Conservation (phyloP, 176 grass and related monocot species). For the Ananas comosus region DNA sequence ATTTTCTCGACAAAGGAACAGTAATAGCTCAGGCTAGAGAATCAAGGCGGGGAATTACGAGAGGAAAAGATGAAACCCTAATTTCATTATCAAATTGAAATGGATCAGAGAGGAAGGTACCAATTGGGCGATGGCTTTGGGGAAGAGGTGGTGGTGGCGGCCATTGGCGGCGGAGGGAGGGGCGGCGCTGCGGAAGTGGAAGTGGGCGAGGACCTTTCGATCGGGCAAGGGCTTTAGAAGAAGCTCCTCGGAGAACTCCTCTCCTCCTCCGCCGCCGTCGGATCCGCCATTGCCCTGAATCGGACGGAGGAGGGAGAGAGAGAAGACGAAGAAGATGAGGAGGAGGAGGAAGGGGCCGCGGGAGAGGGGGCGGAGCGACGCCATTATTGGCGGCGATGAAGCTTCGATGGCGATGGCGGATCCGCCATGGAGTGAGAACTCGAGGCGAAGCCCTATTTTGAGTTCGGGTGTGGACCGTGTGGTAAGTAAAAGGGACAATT, state of each 20-base stretch:
- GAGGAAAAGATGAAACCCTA: not conserved
- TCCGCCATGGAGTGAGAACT: not conserved
- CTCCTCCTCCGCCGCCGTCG: conserved; percentile 6
- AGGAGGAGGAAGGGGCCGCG: conserved; percentile 13
- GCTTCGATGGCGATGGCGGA: not conserved
- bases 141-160: conserved; percentile 67
- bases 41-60: not conserved
- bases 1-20: not conserved
- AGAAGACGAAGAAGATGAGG: conserved; percentile 6
- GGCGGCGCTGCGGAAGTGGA: conserved; percentile 67
- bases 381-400: conserved; percentile 24
- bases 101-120: conserved; percentile 33
- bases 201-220: conserved; percentile 72
- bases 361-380: not conserved
- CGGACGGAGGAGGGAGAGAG: not conserved
- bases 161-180: conserved; percentile 31
- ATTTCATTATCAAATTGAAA: not conserved
- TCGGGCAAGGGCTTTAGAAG: conserved; percentile 79
- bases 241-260: conserved; percentile 76
- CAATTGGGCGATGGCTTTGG: conserved; percentile 87
- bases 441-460: not conserved
- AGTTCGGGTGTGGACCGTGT: not conserved
- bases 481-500: not conserved
- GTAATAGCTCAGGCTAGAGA: not conserved
- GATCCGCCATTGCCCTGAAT: conserved; percentile 6